These are phyloP conservation scores for Stachybotrys chlorohalonatus DNA, from an alignment of 2,329 filamentous ascomycete genomes.

Conservation along the genomic window DNA sequence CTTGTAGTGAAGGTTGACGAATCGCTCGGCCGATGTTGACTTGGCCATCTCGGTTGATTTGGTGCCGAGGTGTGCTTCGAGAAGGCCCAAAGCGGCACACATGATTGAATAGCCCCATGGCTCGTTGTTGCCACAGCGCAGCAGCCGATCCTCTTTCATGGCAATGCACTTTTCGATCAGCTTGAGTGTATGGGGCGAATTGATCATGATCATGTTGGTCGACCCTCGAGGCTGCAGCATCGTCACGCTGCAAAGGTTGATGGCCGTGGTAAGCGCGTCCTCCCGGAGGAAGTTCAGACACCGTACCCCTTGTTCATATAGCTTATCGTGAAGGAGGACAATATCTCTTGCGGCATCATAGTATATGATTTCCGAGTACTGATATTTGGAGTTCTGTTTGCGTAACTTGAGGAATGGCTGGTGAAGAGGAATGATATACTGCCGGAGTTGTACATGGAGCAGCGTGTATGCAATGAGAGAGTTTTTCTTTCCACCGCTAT, in stretches of 20 bases:
- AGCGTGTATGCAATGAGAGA: constrained; percentile 51
- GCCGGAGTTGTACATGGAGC: constrained; percentile 50
- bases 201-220: constrained; percentile 54
- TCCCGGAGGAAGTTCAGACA: constrained; percentile 52
- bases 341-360: constrained; percentile 54
- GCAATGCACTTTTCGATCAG: constrained; percentile 52
- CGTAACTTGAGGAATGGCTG: constrained; percentile 52
- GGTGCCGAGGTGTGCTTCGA: constrained; percentile 49
- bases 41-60: constrained; percentile 50
- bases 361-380: constrained; percentile 54
- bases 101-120: constrained; percentile 57
- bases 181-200: constrained; percentile 49
- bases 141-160: constrained; percentile 52
- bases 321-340: constrained; percentile 51
- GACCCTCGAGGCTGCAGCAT: constrained; percentile 51
- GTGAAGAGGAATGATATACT: constrained; percentile 54
- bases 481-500: constrained; percentile 35
- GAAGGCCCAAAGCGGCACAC: constrained; percentile 49
- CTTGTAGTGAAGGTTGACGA: constrained; percentile 49
- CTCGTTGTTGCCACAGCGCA: constrained; percentile 55
- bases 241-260: constrained; percentile 52
- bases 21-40: constrained; percentile 48
- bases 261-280: constrained; percentile 49
- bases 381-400: constrained; percentile 51
- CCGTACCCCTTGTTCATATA: constrained; percentile 49